phyloP scores from a whole-genome alignment of 208 protist species.

The Acanthamoeba sp. region DNA sequence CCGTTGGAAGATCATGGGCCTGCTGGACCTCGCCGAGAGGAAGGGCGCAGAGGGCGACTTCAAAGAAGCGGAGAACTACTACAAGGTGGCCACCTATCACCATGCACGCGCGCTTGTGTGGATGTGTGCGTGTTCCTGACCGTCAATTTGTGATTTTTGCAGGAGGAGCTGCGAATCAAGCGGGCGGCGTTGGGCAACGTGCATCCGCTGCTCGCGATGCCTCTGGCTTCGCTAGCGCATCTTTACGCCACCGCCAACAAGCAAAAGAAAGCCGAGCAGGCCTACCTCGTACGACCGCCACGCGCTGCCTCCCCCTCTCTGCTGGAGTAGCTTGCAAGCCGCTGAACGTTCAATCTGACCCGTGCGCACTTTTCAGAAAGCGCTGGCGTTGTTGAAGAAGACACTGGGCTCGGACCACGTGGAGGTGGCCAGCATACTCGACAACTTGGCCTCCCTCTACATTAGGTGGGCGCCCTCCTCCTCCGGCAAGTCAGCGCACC shows the following conservation, averaged over 20 bases:
- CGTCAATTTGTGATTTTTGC: not conserved
- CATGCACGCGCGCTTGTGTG: not conserved
- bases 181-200: constrained; percentile 15
- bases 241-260: constrained; percentile 38
- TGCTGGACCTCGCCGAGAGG: constrained; percentile 6
- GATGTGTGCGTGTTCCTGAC: no score
- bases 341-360: not conserved
- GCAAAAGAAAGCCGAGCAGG: constrained; percentile 38
- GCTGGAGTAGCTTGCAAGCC: not conserved
- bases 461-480: no score
- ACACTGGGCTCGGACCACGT: not conserved
- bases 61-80: constrained; percentile 64
- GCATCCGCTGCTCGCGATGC: constrained; percentile 49
- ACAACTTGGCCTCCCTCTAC: constrained; percentile 9
- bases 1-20: constrained; percentile 32
- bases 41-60: constrained; percentile 46
- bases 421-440: constrained; percentile 7
- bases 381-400: constrained; percentile 34
- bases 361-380: not conserved
- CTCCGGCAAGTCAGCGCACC: no score
- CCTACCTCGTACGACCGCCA: not conserved
- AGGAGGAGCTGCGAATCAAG: constrained; percentile 40
- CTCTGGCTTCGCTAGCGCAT: constrained; percentile 32
- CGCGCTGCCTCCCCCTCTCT: not conserved
- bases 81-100: not conserved